Percentiles rank a stretch among this genome's conserved stretches.
Conservation (phyloP, 2,329 filamentous ascomycete species). For the Tolypocladium ovalisporum region DNA sequence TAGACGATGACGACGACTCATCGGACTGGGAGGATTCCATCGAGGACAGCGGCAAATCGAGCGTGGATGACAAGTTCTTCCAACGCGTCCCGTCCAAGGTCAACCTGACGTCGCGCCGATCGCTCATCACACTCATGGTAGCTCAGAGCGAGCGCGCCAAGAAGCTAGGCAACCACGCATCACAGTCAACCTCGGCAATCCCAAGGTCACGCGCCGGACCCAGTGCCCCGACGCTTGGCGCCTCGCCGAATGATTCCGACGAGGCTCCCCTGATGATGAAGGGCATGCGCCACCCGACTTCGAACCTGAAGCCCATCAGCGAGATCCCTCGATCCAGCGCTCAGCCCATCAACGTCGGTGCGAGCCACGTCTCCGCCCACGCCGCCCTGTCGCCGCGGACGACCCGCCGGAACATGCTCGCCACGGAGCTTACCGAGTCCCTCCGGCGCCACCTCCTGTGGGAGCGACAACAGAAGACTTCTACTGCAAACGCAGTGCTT, state of each 20-base stretch:
- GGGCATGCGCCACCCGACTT: constrained; percentile 35
- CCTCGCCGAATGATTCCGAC: constrained; percentile 47
- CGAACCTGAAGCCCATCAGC: constrained; percentile 38
- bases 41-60: constrained; percentile 73
- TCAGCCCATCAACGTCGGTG: constrained; percentile 70
- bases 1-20: constrained; percentile 58
- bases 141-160: constrained; percentile 63
- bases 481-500: constrained; percentile 76
- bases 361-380: constrained; percentile 53
- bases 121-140: constrained; percentile 82
- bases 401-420: constrained; percentile 89
- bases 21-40: constrained; percentile 57
- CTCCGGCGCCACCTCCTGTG: constrained; percentile 84
- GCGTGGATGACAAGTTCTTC: constrained; percentile 75
- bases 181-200: constrained; percentile 59
- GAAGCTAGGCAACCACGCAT: constrained; percentile 56
- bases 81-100: constrained; percentile 81
- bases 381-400: constrained; percentile 81
- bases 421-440: constrained; percentile 86
- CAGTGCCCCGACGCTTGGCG: constrained; percentile 30
- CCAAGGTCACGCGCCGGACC: constrained; percentile 46
- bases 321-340: constrained; percentile 55
- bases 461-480: constrained; percentile 91
- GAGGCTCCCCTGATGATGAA: constrained; percentile 56
- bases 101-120: constrained; percentile 75